Evolutionary conservation across 257 asterid genomes (phyloP), one percentile per base, ranked within the genome.

Genomic region (Solanum virginianum): DNA sequence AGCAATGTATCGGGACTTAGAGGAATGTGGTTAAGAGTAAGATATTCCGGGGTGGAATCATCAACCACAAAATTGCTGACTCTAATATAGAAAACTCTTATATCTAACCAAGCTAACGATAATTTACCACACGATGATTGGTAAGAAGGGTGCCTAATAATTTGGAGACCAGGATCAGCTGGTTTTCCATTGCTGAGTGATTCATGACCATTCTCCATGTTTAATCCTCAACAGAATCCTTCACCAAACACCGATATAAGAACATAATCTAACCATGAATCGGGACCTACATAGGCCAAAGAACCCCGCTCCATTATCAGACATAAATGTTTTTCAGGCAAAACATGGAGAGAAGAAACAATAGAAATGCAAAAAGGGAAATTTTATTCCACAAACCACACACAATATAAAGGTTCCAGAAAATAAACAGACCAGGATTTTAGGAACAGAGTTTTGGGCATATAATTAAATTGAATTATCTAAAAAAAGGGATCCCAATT

Each of bases 1-100:
- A 96, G 96, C 77, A 96, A 85, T 3, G 98, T 90, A 68, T 93
- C 94, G 0, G 92, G 93, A 87, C 87, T 85, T 45, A 93, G 62
- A 63, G 97, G 98, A 86, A 92, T 89, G 88, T 93, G 97, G 86
- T 89, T 89, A 83, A 96, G 93, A 12, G 93, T 88, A 81, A 96
- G 95, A 86, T 79, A 87, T 69, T 90, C 95, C 2, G 98, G 99
- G 85, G 98, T 90, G 13, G 92, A 87, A 87, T 88, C 93, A 68
- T 94, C 97, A 1, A 93, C 97, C 54, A 75, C 8, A 74, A 91
- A 95, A 89, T 91, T 91, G 89, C 97, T 93, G 88, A 94, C 88
- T 84, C 98, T 89, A 18, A 96, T 93, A 85, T 94, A 94, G 89
- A 96, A 94, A 16, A 91, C 92, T 84, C 92, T 81, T 45, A 86